Evolutionary conservation across 495 filamentous ascomycete genomes (phyloP), one percentile per base, ranked within the genome.

Genomic region (Margaritispora aquatica): DNA sequence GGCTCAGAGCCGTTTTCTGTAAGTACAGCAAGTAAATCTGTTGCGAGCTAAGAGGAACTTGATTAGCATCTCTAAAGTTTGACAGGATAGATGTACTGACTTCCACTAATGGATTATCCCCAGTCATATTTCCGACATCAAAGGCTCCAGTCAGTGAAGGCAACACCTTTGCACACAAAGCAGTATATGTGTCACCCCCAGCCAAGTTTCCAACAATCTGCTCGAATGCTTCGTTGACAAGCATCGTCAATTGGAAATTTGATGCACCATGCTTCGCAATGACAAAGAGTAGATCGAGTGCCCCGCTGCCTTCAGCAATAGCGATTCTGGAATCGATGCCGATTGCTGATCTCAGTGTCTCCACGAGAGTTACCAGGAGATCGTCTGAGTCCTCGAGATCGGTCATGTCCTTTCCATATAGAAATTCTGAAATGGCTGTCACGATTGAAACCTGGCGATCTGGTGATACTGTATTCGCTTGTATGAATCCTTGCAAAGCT

Each of bases 161-260:
- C 15, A 97, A 71, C 15, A 96, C 88, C 71, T 92, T 95, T 44
- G 83, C 79, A 66, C 93, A 96, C 2, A 98, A 80, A n/a, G 81
- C 82, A 22, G 83, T 77, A 70, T 93, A 98, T 11, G 83, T 70
- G 23, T 89, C 85, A n/a, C 69, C 73, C 19, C 85, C 81, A 15
- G 85, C 80, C 5, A 96, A 80, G 3, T 80, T 79, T 26, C 81
- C 79, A 0, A 87, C 85, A 60, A 96, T 84, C 36, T 92, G 88
- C 71, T 96, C 92, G 66, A 98, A 96, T 0, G 90, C 84, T 70
- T 97, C 95, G 57, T 82, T 88, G 17, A 96, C 87, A 20, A 96
- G 77, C 74, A 87, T 80, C 1, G 84, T 85, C 36, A 96, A 76
- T 69, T 96, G 89, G 77, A 90, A 93, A 73, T 94, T 97, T 29